Evolutionary conservation across 805 yeast genomes (phyloP).

Genomic region (Lachancea dasiensis): DNA sequence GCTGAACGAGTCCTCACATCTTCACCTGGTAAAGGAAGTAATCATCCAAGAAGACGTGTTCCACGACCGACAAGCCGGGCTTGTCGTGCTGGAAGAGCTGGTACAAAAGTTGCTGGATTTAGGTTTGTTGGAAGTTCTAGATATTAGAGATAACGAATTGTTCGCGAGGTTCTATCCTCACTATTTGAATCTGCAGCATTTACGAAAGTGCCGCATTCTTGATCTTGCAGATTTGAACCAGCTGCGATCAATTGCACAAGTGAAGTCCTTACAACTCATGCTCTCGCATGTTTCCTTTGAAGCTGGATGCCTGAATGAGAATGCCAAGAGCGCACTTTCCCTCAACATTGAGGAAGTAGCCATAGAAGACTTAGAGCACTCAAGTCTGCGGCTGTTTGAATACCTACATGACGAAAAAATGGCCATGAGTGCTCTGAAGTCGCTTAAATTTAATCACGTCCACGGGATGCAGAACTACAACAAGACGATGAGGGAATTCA

Average conservation of each 20-base stretch:
- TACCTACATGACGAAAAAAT: constrained; percentile 13
- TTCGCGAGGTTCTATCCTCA: constrained; percentile 13
- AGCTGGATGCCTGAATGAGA: constrained; percentile 3
- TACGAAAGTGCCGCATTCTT: constrained; percentile 13
- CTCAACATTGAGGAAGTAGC: constrained; percentile 21
- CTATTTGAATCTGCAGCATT: constrained; percentile 8
- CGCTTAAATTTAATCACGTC: constrained; percentile 38
- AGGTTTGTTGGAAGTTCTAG: constrained; percentile 20
- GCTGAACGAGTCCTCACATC: constrained; percentile 35
- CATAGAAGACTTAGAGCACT: constrained; percentile 33
- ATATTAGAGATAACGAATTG: constrained; percentile 17
- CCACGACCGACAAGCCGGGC: constrained; percentile 20
- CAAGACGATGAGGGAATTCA: constrained; percentile 30
- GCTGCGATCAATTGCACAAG: constrained; percentile 11
- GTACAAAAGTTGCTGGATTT: constrained; percentile 21
- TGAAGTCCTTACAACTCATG: constrained; percentile 14
- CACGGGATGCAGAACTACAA: constrained; percentile 43
- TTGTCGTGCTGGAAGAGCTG: constrained; percentile 12
- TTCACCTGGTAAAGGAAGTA: constrained; percentile 32
- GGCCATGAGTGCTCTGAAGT: constrained; percentile 21
- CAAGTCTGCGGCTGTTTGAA: constrained; percentile 35
- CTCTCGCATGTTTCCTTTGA: constrained; percentile 10
- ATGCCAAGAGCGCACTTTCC: constrained; percentile 8
- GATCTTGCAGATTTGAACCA: constrained; percentile 11
- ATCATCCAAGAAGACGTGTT: constrained; percentile 31